phyloP scores from a whole-genome alignment of 2,329 filamentous ascomycete species.

The Claviceps capensis region DNA sequence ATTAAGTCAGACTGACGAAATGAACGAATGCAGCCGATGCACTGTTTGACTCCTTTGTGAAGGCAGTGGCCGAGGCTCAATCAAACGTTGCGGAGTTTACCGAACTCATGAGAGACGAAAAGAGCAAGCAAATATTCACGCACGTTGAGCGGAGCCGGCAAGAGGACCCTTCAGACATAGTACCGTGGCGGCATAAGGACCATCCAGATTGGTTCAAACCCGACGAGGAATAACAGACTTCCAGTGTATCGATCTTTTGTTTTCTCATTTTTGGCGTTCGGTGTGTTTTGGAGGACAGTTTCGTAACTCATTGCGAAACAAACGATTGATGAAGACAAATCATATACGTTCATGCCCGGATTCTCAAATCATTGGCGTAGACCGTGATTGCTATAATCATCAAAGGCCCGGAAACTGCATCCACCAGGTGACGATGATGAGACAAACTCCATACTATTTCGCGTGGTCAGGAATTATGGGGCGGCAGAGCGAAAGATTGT shows the following conservation, averaged over 20 bases:
- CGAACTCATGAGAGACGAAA: conserved; percentile 31
- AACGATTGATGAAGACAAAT: neutral
- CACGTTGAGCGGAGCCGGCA: conserved; percentile 38
- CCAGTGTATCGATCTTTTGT: neutral
- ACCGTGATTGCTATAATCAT: neutral
- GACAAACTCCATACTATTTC: neutral
- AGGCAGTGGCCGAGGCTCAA: conserved; percentile 32
- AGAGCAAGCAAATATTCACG: conserved; percentile 35
- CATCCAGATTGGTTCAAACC: conserved; percentile 43
- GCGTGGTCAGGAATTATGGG: neutral
- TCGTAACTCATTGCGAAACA: neutral
- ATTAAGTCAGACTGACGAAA: conserved; percentile 2
- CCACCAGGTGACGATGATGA: neutral
- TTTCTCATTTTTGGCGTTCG: neutral
- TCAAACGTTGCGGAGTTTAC: conserved; percentile 39
- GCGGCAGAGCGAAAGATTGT: neutral
- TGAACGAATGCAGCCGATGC: conserved; percentile 29
- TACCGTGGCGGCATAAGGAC: conserved; percentile 43
- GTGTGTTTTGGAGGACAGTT: neutral
- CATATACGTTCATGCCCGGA: neutral
- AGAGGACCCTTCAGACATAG: conserved; percentile 42
- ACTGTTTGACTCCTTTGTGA: conserved; percentile 33
- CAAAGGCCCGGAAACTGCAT: neutral
- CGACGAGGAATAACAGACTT: conserved; percentile 13
- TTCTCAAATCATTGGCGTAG: neutral